Evolutionary conservation across 257 asterid species (phyloP).

Genomic region (Anisodus tanguticus): DNA sequence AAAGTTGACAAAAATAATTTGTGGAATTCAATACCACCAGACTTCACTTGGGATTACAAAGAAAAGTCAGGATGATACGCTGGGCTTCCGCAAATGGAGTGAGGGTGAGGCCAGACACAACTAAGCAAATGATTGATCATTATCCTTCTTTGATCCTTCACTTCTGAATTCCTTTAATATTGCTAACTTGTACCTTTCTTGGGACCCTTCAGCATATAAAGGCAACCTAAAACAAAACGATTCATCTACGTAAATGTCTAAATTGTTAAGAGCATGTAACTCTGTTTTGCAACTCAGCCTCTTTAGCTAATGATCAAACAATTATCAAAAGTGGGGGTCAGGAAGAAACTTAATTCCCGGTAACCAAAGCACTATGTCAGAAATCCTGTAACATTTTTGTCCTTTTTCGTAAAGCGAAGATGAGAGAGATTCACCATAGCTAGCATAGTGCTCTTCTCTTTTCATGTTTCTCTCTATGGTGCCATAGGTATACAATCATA

Average conservation of each 20-base stretch:
- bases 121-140: not conserved
- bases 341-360: not conserved
- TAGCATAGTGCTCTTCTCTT: not conserved
- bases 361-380: slow-evolving; percentile 12
- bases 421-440: not conserved
- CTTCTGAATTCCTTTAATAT: not conserved
- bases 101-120: not conserved
- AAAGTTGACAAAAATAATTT: not conserved
- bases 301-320: not conserved
- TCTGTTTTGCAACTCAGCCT: not conserved
- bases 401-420: not conserved
- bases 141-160: not conserved
- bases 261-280: not conserved
- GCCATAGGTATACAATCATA: not conserved
- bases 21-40: not conserved
- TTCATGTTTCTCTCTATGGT: not conserved
- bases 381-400: not conserved
- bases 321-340: not conserved
- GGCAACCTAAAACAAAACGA: slow-evolving; percentile 4
- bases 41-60: not conserved
- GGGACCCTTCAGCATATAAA: not conserved
- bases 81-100: not conserved
- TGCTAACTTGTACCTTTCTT: not conserved
- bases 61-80: not conserved
- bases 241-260: not conserved